Evolutionary conservation across 2,329 filamentous ascomycete genomes (phyloP), one percentile per base, ranked within the genome.

Genomic region (Gyromitra esculenta): DNA sequence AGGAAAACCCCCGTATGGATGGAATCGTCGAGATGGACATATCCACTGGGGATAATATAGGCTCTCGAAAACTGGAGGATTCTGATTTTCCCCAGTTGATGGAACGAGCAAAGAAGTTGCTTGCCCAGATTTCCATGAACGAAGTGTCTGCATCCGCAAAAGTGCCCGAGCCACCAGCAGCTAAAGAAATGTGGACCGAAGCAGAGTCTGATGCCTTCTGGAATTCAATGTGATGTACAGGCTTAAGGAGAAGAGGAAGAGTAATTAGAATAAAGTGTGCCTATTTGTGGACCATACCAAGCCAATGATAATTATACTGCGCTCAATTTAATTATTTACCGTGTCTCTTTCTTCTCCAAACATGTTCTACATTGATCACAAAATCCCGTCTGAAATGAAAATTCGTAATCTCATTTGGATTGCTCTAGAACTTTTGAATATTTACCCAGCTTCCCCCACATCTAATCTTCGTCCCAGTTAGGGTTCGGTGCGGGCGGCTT

Each of bases 401-500:
- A 69, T 74, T 69, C 75, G 59, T 69, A 75, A 50, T 65, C 41
- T 70, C 66, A 41, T 66, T 68, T 45, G 25, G 48, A 75, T 48
- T 48, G 35, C 52, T 70, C 54, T 75, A 71, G 50, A 71, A 70
- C 52, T 74, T 73, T 77, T 70, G 48, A 68, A 65, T 65, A 65
- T 75, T 69, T 75, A 70, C 59, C 59, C 25, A 37, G n/a, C 25
- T 41, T 13, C 13, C 6, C 43, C 5, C 8, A 8, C 11, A 59
- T 15, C 65, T 79, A 80, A 82, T 91, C 90, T 82, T 91, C 88
- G 83, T 91, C 90, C 90, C 90, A 91, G 82, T 89, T 89, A 59
- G 94, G 91, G 85, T 97, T 97, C 80, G 94, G 96, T 60, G 92
- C 94, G 39, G 96, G 96, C 73, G 95, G 95, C 88, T 99, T 99